Evolutionary conservation across 768 basidiomycete genomes (phyloP).

Genomic region (Mycena alexandri): DNA sequence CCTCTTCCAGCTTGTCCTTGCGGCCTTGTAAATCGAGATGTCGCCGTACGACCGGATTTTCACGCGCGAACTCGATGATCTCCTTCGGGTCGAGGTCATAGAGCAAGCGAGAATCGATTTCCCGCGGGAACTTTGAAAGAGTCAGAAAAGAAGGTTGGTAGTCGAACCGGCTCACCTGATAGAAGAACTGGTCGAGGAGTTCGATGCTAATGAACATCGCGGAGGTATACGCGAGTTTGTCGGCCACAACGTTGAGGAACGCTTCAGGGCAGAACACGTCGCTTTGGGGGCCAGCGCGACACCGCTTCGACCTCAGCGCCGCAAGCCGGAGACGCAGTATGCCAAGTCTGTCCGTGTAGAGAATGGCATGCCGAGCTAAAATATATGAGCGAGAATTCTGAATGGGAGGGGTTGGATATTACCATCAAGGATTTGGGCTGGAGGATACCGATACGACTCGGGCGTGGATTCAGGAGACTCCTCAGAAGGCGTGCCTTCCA

Average conservation of each 20-base stretch:
- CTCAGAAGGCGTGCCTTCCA: constrained; percentile 55
- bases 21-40: constrained; percentile 96
- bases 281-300: constrained; percentile 87
- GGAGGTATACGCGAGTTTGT: constrained; percentile 95
- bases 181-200: constrained; percentile 97
- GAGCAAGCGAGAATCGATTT: constrained; percentile 93
- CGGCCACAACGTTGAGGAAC: constrained; percentile 96
- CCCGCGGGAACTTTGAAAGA: constrained; percentile 86
- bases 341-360: constrained; percentile 84
- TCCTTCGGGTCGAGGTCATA: constrained; percentile 95
- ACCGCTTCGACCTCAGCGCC: constrained; percentile 91
- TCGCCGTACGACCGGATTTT: constrained; percentile 89
- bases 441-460: constrained; percentile 91
- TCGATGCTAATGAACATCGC: constrained; percentile 99
- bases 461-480: constrained; percentile 54
- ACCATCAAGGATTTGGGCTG: constrained; percentile 95
- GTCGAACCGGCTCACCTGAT: constrained; percentile 75
- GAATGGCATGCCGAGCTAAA: constrained; percentile 90
- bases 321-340: constrained; percentile 89
- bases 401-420: constrained; percentile 11
- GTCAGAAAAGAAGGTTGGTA: constrained; percentile 9
- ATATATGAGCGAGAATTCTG: constrained; percentile 29
- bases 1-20: constrained; percentile 98
- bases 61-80: constrained; percentile 91
- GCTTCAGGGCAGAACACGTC: constrained; percentile 95